Evolutionary conservation across 2,329 filamentous ascomycete species (phyloP).

Genomic region (Cordyceps javanica): DNA sequence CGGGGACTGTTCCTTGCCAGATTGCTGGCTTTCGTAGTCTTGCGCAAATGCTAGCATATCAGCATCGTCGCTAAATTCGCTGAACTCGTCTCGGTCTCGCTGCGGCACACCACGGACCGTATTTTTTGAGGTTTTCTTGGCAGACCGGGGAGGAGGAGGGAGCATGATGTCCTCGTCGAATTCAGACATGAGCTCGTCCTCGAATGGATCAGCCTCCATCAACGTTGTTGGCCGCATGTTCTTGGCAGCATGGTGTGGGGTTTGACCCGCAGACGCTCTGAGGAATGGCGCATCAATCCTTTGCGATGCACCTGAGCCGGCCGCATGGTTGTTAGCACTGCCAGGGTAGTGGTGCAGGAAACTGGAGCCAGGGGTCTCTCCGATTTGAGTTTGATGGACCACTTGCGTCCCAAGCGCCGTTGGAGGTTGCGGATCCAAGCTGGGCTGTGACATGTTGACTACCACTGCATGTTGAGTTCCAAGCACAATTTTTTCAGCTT

Average conservation of each 20-base stretch:
- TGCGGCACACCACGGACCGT: constrained; percentile 7
- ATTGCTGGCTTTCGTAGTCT: constrained; percentile 40
- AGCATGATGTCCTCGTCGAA: constrained; percentile 23
- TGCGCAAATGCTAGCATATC: constrained; percentile 48
- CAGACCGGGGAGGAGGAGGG: neutral
- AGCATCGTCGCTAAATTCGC: constrained; percentile 44
- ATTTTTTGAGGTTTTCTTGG: neutral
- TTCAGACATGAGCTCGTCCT: constrained; percentile 25
- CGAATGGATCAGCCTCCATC: constrained; percentile 1
- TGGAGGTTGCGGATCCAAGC: constrained; percentile 26
- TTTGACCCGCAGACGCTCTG: constrained; percentile 13
- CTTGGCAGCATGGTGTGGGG: neutral
- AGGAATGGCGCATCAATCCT: constrained; percentile 19
- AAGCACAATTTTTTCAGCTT: constrained; percentile 27
- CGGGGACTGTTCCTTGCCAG: constrained; percentile 18
- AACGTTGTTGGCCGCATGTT: neutral
- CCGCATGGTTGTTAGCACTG: neutral
- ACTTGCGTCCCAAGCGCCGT: constrained; percentile 38
- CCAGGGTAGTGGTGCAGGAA: constrained; percentile 17
- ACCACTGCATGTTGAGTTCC: constrained; percentile 36
- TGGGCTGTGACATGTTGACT: constrained; percentile 28
- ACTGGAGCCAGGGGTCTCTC: constrained; percentile 20
- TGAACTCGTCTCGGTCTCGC: constrained; percentile 30
- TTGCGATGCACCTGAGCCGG: neutral
- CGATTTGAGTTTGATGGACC: constrained; percentile 46